Base-by-base conservation (phyloP, 306 rosid genomes). In the Gleditsia sinensis region DNA sequence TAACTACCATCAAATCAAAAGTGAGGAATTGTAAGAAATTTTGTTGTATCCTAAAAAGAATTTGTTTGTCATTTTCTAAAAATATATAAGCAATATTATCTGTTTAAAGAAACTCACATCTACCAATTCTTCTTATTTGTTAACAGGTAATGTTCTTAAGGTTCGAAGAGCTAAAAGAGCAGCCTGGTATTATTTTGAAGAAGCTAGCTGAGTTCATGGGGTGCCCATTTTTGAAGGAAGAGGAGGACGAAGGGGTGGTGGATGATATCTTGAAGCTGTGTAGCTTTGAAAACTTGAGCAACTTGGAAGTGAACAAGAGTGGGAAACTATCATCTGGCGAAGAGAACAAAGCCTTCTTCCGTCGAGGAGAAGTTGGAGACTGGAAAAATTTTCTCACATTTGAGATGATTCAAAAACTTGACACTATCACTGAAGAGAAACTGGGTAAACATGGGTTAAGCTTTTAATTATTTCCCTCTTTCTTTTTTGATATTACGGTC, bases 221-320 rank as follows among this genome's bases (percentile, higher is more conserved):
- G 12, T 72, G 62, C 24, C 84, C 84, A 16, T 80, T 80, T 17
- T 76, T 82, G 1, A 10, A 14, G 2, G 75, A 83, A 53, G 87
- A 84, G 54, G 75, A 84, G 58, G 76, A 14, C 3, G 32, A 37
- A 5, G 80, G 75, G 4, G 39, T 55, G 48, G 67, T 69, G 9
- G 72, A 59, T 54, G 58, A 77, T 25, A 53, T 85, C 13, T 34
- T 72, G 36, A 45, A 32, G 54, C 6, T 79, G 43, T 85, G 86
- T 65, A 72, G 79, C 33, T 79, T 85, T 63, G 85, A 84, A 3
- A 73, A 19, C 50, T 32, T 84, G 27, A 80, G 80, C 14, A 72
- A 61, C 40, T 43, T 85, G 80, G 76, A 76, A 61, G 82, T 79
- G 39, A 82, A 85, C 33, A 85, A 68, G 58, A 85, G 11, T 0